A percentile compares a stretch with the other conserved stretches of the same genome.
phyloP scores from a whole-genome alignment of 2,329 filamentous ascomycete species.

The Ilyonectria sp. region DNA sequence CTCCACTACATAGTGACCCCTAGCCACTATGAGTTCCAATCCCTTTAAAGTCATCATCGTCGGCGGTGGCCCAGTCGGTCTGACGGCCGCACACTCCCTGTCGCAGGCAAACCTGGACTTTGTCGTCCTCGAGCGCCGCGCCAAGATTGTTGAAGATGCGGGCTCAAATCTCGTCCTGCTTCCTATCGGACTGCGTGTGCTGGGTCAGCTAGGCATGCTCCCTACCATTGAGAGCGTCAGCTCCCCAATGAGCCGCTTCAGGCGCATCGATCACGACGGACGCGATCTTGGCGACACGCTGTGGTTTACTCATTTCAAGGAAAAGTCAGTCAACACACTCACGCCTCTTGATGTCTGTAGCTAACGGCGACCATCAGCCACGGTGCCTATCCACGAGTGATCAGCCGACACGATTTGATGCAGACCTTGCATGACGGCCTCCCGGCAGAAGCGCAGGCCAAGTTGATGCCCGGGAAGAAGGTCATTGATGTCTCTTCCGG shows the following conservation, averaged over 20 bases:
- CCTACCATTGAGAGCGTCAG: slow-evolving; percentile 39
- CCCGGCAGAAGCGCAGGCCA: slow-evolving; percentile 13
- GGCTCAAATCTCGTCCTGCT: slow-evolving; percentile 52
- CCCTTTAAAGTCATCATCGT: slow-evolving; percentile 46
- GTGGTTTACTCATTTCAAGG: slow-evolving; percentile 41
- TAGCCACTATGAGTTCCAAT: background rate
- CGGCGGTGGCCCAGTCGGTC: slow-evolving; percentile 48
- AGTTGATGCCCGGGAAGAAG: slow-evolving; percentile 34
- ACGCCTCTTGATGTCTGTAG: accelerated
- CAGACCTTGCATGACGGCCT: slow-evolving; percentile 21
- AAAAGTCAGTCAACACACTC: slow-evolving; percentile 39
- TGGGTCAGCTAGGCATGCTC: slow-evolving; percentile 53
- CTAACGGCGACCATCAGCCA: slow-evolving; percentile 36
- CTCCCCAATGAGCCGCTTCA: slow-evolving; percentile 40
- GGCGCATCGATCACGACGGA: background rate
- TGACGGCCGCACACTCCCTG: slow-evolving; percentile 47
- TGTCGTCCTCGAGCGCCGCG: slow-evolving; percentile 54
- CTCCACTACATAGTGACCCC: background rate
- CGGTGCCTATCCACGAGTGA: slow-evolving; percentile 45
- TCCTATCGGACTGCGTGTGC: slow-evolving; percentile 45
- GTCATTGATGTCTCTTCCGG: slow-evolving; percentile 33
- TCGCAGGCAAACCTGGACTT: slow-evolving; percentile 54
- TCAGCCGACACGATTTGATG: slow-evolving; percentile 46
- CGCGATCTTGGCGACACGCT: slow-evolving; percentile 32
- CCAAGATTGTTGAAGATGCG: slow-evolving; percentile 43